phyloP scores from a whole-genome alignment of 805 yeast genomes.

The Suhomyces sp. region DNA sequence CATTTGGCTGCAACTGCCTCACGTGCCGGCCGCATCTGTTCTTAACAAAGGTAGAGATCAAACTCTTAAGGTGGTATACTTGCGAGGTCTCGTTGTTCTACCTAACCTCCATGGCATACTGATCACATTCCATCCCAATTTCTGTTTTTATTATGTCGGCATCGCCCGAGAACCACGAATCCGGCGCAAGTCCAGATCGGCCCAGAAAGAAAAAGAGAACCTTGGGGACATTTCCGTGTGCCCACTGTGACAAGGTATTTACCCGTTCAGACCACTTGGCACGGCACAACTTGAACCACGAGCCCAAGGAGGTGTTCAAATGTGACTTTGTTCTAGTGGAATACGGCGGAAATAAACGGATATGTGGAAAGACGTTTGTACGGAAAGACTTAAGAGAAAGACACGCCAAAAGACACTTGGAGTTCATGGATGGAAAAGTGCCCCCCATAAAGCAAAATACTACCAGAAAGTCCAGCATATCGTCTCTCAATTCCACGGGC shows the following conservation, averaged over 20 bases:
- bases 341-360: slow-evolving; percentile 33
- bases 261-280: slow-evolving; percentile 63
- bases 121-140: too few species aligned
- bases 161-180: not conserved
- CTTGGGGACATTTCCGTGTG: slow-evolving; percentile 32
- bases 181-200: not conserved
- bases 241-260: slow-evolving; percentile 52
- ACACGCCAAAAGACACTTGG: slow-evolving; percentile 32
- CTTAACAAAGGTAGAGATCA: not conserved
- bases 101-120: not conserved
- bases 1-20: not conserved
- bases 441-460: not conserved
- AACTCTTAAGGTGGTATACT: not conserved
- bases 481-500: not conserved
- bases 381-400: slow-evolving; percentile 53
- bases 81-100: not conserved
- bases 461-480: not conserved
- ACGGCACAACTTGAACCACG: slow-evolving; percentile 61
- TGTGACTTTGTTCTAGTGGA: slow-evolving; percentile 53
- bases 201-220: slow-evolving; percentile 23
- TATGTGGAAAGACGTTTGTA: slow-evolving; percentile 61
- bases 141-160: not conserved
- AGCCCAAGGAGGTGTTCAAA: slow-evolving; percentile 48
- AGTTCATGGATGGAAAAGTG: slow-evolving; percentile 4
- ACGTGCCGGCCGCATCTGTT: not conserved